phyloP scores from a whole-genome alignment of 805 yeast species.

The Candida silvicultrix region DNA sequence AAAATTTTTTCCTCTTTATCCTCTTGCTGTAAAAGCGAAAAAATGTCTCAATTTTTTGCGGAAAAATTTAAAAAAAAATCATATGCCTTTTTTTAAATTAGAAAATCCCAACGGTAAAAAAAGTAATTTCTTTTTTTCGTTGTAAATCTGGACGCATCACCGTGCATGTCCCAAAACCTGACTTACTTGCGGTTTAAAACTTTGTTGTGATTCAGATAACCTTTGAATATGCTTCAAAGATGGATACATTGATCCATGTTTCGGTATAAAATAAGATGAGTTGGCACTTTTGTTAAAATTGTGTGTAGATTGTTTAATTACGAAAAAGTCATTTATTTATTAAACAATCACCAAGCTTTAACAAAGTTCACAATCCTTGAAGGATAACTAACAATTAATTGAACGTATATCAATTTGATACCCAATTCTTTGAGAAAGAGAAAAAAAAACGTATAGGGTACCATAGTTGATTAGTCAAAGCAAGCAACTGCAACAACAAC shows the following conservation, averaged over 20 bases:
- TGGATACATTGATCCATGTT: background rate
- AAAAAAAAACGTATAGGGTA: background rate
- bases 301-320: background rate
- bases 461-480: background rate
- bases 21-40: too few species aligned
- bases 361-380: background rate
- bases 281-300: background rate
- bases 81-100: background rate
- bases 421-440: too few species aligned
- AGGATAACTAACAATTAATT: background rate
- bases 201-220: conserved; percentile 1
- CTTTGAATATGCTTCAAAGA: background rate
- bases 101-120: too few species aligned
- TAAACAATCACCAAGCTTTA: background rate
- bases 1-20: too few species aligned
- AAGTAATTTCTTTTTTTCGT: background rate
- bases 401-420: background rate
- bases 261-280: background rate
- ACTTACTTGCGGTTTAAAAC: background rate
- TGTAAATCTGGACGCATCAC: background rate
- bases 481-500: background rate
- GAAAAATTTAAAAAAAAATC: background rate
- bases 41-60: background rate
- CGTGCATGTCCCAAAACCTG: background rate
- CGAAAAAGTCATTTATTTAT: background rate